Base-by-base conservation (phyloP, 2,329 filamentous ascomycete species). In the Aspergillus brunneoviolaceus region DNA sequence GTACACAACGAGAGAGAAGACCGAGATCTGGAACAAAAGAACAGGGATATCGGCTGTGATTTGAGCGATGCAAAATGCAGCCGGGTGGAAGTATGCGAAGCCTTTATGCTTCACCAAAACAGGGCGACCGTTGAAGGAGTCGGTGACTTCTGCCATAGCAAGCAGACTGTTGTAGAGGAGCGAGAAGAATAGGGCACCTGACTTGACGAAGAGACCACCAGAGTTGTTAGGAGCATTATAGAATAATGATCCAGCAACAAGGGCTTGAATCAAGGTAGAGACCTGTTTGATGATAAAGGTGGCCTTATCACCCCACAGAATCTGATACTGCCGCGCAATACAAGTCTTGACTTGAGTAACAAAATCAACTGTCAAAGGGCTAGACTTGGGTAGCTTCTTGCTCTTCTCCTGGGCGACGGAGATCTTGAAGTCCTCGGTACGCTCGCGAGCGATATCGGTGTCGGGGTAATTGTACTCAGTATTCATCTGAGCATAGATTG, bases 221-320 rank as follows among this genome's bases (percentile, higher is more conserved):
- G 85, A 84, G 53, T 82, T 85, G 25, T 76, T 60, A 0, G 86
- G 82, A 0, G 87, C 84, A 58, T 87, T 81, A 74, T 89, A 90
- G 74, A 90, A 90, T 3, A 90, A 79, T 0, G 87, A 89, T 6
- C 87, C 87, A 1, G 82, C 79, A 59, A 90, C 84, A 5, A 90
- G 72, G 0, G 87, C 86, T 66, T 88, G 85, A 0, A 80, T 66
- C 7, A 89, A 67, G 1, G 83, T 86, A 0, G 82, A 81, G 5
- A 79, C 72, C 65, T 89, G 85, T 69, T 87, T 88, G 74, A 88
- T 85, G 62, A 87, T 65, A 45, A 89, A 85, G 0, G 85, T 87
- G 0, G 83, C 79, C 65, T 86, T 87, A 71, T 89, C 86, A 47
- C 87, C 87, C 79, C 82, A 84, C 1, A 89, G 67, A 29, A 89